Percentiles rank a stretch among this genome's conserved stretches.
Evolutionary conservation across 768 basidiomycete species (phyloP).

Genomic region (Mycena latifolia): DNA sequence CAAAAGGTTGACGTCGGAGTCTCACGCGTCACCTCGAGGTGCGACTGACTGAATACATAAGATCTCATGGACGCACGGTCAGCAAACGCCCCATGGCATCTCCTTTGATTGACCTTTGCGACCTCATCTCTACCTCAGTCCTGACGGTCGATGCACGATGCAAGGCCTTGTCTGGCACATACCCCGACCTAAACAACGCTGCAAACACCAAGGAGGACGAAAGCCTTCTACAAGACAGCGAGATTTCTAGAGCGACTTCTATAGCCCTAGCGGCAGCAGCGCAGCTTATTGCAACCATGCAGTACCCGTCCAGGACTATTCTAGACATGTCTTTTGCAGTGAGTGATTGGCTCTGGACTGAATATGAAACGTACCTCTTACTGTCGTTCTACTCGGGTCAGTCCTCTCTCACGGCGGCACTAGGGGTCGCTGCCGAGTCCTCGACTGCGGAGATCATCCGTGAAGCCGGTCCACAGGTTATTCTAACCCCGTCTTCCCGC

Average conservation of each 20-base stretch:
- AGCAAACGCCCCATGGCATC: too few relatives aligned
- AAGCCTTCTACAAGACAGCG: conserved; percentile 24
- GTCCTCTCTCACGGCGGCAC: conserved; percentile 35
- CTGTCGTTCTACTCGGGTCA: conserved; percentile 17
- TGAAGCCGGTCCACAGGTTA: conserved; percentile 44
- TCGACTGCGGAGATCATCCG: conserved; percentile 45
- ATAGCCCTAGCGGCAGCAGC: conserved; percentile 39
- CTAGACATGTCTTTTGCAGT: conserved; percentile 16
- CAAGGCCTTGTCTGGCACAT: conserved; percentile 12
- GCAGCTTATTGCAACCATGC: conserved; percentile 39
- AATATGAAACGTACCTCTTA: neutral
- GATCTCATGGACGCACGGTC: too few relatives aligned
- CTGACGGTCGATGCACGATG: conserved; percentile 14
- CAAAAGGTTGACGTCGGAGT: too few relatives aligned
- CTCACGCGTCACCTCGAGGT: too few relatives aligned
- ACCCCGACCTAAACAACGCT: conserved; percentile 39
- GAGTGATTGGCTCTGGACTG: too few relatives aligned
- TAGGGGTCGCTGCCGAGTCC: conserved; percentile 39
- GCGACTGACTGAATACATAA: too few relatives aligned
- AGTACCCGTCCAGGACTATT: conserved; percentile 27
- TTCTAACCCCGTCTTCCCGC: neutral
- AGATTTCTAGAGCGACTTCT: conserved; percentile 31
- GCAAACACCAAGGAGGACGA: conserved; percentile 32
- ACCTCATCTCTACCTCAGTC: conserved; percentile 20
- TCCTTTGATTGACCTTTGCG: conserved; percentile 12